These are phyloP conservation scores for Colletotrichum sp. DNA, from an alignment of 2,329 filamentous ascomycete species.

Conservation along the genomic window DNA sequence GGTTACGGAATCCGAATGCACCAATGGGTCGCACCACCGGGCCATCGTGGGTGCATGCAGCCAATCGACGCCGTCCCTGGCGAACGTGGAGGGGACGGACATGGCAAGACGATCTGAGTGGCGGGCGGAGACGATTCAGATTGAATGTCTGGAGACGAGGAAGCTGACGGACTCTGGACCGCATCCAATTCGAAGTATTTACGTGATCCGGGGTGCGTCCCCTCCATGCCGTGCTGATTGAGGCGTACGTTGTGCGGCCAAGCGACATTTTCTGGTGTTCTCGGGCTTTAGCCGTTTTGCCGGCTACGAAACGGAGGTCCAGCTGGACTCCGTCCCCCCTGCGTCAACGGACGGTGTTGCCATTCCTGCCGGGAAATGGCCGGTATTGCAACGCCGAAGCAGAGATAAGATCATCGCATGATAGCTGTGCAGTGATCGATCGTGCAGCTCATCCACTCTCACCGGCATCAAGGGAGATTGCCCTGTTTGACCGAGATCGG, in stretches of 20 bases:
- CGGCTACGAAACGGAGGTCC: background rate
- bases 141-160: background rate
- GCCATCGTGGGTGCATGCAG: constrained; percentile 10
- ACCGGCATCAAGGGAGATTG: background rate
- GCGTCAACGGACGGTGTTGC: background rate
- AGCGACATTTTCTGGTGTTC: background rate
- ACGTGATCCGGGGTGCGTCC: background rate
- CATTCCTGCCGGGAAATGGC: background rate
- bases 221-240: background rate
- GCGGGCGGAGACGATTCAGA: background rate
- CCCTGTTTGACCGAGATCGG: background rate
- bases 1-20: background rate
- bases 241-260: background rate
- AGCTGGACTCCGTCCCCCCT: background rate
- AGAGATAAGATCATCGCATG: background rate
- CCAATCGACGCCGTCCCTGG: constrained; percentile 8
- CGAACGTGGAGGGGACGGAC: constrained; percentile 2
- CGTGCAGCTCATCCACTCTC: background rate
- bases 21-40: constrained; percentile 11
- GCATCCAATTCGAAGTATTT: background rate
- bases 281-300: background rate
- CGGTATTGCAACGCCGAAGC: background rate
- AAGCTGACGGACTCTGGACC: background rate
- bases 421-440: background rate
- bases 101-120: background rate